These are phyloP conservation scores for Sclerotinia trifoliorum DNA, from an alignment of 2,329 filamentous ascomycete genomes.

Conservation along the genomic window DNA sequence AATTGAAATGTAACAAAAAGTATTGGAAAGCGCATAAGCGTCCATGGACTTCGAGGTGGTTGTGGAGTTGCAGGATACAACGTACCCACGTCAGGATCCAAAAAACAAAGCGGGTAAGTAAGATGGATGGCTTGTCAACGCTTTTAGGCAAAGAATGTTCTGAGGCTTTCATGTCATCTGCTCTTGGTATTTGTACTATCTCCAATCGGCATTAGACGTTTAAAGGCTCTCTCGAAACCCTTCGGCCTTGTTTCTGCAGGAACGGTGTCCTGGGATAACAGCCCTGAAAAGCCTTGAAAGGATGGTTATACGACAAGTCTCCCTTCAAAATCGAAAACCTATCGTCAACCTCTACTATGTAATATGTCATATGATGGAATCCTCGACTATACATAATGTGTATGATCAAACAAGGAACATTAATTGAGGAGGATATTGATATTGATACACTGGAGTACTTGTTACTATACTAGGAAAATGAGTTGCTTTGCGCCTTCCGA, in stretches of 20 bases:
- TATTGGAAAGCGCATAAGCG: background rate
- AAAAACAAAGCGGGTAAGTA: constrained; percentile 9
- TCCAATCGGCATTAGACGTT: background rate
- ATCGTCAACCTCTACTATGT: background rate
- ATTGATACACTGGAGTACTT: no score
- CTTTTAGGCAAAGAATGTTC: background rate
- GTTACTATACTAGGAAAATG: background rate
- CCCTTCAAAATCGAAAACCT: no score
- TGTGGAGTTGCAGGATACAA: background rate
- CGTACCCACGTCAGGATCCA: background rate
- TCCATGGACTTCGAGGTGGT: background rate
- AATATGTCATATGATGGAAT: background rate
- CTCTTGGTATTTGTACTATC: background rate
- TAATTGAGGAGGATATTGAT: background rate
- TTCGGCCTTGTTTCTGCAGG: constrained; percentile 15
- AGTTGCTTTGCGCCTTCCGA: constrained; percentile 1
- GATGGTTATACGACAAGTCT: background rate
- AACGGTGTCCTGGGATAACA: background rate
- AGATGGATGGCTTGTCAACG: background rate
- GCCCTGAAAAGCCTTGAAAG: background rate
- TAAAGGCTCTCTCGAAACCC: background rate
- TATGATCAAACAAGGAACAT: background rate
- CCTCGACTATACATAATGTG: background rate
- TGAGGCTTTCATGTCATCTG: background rate
- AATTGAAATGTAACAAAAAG: background rate